phyloP scores from a whole-genome alignment of 2,329 filamentous ascomycete species.

The Annulohypoxylon truncatum region DNA sequence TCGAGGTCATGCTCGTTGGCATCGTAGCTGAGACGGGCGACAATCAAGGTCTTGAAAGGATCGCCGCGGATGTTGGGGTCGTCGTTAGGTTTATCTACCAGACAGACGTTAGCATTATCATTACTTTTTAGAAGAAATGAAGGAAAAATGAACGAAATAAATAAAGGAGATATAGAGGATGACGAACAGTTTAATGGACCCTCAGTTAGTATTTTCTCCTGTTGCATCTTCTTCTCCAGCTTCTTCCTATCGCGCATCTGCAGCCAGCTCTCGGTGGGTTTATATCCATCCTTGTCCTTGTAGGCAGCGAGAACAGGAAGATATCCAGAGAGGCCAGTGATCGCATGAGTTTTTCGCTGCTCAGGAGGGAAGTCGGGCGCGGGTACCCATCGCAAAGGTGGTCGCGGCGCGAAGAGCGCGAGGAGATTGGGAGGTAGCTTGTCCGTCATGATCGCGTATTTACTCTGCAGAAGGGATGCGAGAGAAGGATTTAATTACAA shows the following conservation, averaged over 20 bases:
- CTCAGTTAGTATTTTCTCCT: slow-evolving; percentile 73
- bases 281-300: slow-evolving; percentile 79
- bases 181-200: slow-evolving; percentile 71
- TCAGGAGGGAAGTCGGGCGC: slow-evolving; percentile 86
- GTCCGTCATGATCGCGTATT: slow-evolving; percentile 80
- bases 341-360: slow-evolving; percentile 78
- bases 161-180: not conserved
- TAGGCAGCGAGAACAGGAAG: slow-evolving; percentile 80
- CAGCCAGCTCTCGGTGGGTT: slow-evolving; percentile 92
- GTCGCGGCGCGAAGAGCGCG: slow-evolving; percentile 93
- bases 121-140: not conserved
- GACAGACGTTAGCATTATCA: slow-evolving; percentile 7
- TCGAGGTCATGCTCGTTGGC: slow-evolving; percentile 90
- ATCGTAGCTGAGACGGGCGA: slow-evolving; percentile 89
- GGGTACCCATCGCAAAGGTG: slow-evolving; percentile 88
- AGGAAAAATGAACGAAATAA: not conserved
- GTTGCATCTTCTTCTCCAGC: slow-evolving; percentile 78
- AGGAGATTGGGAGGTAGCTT: slow-evolving; percentile 93
- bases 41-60: slow-evolving; percentile 94
- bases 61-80: slow-evolving; percentile 93
- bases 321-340: slow-evolving; percentile 80
- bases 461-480: not conserved
- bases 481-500: slow-evolving; percentile 8
- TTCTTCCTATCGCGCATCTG: slow-evolving; percentile 86
- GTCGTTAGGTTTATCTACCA: slow-evolving; percentile 79